Base-by-base conservation (phyloP, 257 asterid genomes). In the Coffea eugenioides region DNA sequence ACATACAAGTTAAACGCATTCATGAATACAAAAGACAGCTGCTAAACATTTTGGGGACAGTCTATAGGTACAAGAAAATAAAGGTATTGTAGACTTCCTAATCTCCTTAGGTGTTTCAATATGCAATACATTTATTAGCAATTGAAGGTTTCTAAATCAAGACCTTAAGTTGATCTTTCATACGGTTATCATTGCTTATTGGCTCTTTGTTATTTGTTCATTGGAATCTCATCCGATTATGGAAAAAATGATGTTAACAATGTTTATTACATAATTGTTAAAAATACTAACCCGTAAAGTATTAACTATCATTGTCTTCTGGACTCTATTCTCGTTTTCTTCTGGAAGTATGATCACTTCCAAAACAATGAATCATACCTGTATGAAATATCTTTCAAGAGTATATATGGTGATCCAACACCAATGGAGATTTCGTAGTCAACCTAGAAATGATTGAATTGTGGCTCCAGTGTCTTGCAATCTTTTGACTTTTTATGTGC, bases 11-110 rank as follows among this genome's bases (percentile, higher is more conserved):
- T 84, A 96, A 96, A 80, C 98, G 98, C 79, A 96, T 96, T 86
- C 99, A 96, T 83, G 99, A 96, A 77, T 96, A 96, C 84, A 96
- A 96, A 88, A 94, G 99, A 82, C 99, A 96, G 90, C 96, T 96
- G 86, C 85, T 96, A 65, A 96, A 96, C 88, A 89, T 96, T 84
- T 81, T 94, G 92, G 94, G 95, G 52, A 89, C 94, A 76, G 90
- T 96, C 85, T 96, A 96, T 85, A 85, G 97, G 87, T 96, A 94
- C 98, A 96, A 96, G 93, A 96, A 91, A 85, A 83, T 96, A 83
- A 96, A 96, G 98, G 99, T 94, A 90, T 75, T 91, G 69, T 71
- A 71, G 75, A 72, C 71, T 88, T 67, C 75, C 43, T 71, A 65
- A 82, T 82, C n/a, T 66, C 39, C 68, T 84, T 77, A 46, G 71